Evolutionary conservation across 2,329 filamentous ascomycete genomes (phyloP), one percentile per base, ranked within the genome.

Genomic region (Fusarium sp.): DNA sequence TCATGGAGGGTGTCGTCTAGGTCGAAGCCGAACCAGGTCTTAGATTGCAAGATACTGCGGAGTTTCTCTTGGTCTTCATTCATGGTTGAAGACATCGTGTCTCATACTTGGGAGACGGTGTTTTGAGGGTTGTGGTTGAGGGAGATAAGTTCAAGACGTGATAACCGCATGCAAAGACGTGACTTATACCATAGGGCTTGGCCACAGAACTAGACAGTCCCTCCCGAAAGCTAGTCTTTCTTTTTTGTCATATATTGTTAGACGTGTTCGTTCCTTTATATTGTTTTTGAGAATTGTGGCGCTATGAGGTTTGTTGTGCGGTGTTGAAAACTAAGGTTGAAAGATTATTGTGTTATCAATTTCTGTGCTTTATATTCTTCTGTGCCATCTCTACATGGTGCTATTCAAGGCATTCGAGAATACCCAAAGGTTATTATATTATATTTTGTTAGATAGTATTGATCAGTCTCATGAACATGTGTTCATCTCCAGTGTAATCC

Each of bases 1-100:
- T 83, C 78, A 61, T 85, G 84, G 2, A 86, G 74, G 0, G 83
- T 84, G 66, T 85, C 83, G 58, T 85, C 83, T 8, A 86, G 79
- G 43, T 85, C 84, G 55, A 86, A 85, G 2, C 80, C 82, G 40
- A 83, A 78, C 81, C 83, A 85, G 2, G 55, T 34, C 58, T 72
- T 79, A 2, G 40, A 20, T 10, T 53, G 40, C 0, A 74, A n/a
- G 5, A 25, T 22, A 5, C 3, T 13, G 4, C 27, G 11, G 3
- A 68, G 27, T 9, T 53, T 8, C 2, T 46, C 6, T 3, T 22
- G 22, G 13, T 56, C n/a, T 2, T 10, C 3, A 0, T 18, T 20
- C 2, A 4, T 4, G 3, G 3, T 16, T 12, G 38, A 16, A 13
- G 25, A 7, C 52, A 60, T 69, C n/a, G 22, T 45, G 1, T 8